Conservation (phyloP, 2,329 filamentous ascomycete species). For the Pyrenochaeta sp. region DNA sequence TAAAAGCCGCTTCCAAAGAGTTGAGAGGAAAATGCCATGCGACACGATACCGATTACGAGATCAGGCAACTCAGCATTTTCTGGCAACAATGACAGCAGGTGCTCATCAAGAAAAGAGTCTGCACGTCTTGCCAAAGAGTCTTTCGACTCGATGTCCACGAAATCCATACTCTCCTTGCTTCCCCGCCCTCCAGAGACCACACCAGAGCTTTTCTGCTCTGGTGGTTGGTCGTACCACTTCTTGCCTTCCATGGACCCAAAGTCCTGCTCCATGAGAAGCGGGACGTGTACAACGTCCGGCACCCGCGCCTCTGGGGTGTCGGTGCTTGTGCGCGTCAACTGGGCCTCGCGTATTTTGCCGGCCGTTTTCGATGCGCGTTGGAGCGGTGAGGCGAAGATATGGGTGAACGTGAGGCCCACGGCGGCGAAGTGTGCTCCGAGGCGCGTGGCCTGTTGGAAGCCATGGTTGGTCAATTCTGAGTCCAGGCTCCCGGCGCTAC, state of each 20-base stretch:
- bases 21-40: constrained; percentile 81
- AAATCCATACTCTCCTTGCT: constrained; percentile 54
- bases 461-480: constrained; percentile 86
- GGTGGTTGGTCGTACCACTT: constrained; percentile 57
- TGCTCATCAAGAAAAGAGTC: constrained; percentile 71
- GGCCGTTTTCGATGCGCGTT: constrained; percentile 76
- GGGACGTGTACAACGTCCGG: constrained; percentile 34
- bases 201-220: constrained; percentile 44
- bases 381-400: constrained; percentile 80
- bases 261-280: constrained; percentile 74
- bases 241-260: constrained; percentile 74
- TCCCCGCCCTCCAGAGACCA: constrained; percentile 48
- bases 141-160: constrained; percentile 70
- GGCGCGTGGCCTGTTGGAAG: constrained; percentile 75
- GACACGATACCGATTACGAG: constrained; percentile 72
- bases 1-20: constrained; percentile 70
- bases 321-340: constrained; percentile 8
- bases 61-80: constrained; percentile 32
- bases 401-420: constrained; percentile 70
- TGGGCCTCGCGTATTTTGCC: constrained; percentile 69
- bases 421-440: constrained; percentile 72
- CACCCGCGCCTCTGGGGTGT: constrained; percentile 7
- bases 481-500: no score
- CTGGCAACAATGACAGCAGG: constrained; percentile 64
- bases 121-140: constrained; percentile 70